Conservation (phyloP, 73 alveolate species). For the Paramecium tetraurelia region DNA sequence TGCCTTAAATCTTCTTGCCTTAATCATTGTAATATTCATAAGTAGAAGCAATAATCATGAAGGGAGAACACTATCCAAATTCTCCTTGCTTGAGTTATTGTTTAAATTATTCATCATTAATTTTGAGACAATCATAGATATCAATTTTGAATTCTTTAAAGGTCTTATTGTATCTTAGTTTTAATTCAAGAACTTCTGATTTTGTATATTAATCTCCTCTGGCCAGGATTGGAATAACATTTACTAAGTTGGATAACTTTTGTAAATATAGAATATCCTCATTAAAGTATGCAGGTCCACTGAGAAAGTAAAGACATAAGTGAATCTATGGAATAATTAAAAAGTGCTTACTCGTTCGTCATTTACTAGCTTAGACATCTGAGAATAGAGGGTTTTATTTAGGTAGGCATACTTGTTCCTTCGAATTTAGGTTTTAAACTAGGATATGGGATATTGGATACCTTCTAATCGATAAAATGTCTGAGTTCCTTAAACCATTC, state of each 20-base stretch:
- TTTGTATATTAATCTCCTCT: constrained; percentile 53
- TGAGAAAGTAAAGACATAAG: constrained; percentile 50
- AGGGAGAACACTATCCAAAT: constrained; percentile 55
- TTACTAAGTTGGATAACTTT: constrained; percentile 34
- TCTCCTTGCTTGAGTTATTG: neutral
- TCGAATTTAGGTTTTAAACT: neutral
- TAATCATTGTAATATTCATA: neutral
- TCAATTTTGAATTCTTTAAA: neutral
- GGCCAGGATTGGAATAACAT: constrained; percentile 57
- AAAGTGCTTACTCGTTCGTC: neutral
- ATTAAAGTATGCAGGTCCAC: constrained; percentile 25
- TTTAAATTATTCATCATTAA: constrained; percentile 7
- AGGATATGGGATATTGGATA: neutral
- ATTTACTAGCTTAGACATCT: neutral
- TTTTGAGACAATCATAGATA: constrained; percentile 33
- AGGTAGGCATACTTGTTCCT: neutral
- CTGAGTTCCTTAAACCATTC: neutral
- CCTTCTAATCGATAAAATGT: neutral
- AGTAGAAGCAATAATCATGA: constrained; percentile 44
- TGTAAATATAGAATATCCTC: constrained; percentile 6
- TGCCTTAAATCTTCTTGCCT: constrained; percentile 26
- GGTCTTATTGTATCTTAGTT: neutral
- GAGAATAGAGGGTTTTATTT: neutral
- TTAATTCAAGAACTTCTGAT: constrained; percentile 38
- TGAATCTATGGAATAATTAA: neutral